phyloP scores from a whole-genome alignment of 805 yeast species.

The Brettanomyces bruxellensis region DNA sequence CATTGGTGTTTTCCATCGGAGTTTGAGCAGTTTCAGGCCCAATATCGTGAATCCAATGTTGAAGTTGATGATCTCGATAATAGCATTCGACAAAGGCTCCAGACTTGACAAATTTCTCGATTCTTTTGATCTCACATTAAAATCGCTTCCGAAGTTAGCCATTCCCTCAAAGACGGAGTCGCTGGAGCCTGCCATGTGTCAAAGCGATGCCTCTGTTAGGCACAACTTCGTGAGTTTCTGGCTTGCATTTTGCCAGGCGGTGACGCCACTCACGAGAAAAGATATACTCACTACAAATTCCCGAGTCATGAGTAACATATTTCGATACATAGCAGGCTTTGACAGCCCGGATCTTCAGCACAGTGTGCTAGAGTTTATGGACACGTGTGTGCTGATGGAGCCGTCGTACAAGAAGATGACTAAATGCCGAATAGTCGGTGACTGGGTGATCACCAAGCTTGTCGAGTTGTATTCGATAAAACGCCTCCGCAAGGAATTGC shows the following conservation, averaged over 20 bases:
- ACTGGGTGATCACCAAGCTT: slow-evolving; percentile 55
- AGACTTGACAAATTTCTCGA: slow-evolving; percentile 50
- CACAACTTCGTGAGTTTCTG: slow-evolving; percentile 53
- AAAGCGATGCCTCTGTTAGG: slow-evolving; percentile 40
- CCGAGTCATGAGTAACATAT: slow-evolving; percentile 55
- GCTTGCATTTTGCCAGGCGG: slow-evolving; percentile 37
- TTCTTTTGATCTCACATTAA: slow-evolving; percentile 57
- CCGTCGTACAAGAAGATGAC: slow-evolving; percentile 52
- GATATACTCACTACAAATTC: slow-evolving; percentile 50
- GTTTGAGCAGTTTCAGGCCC: slow-evolving; percentile 49
- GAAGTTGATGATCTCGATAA: slow-evolving; percentile 44
- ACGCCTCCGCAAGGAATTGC: slow-evolving; percentile 28
- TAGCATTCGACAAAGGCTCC: slow-evolving; percentile 38
- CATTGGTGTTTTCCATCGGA: slow-evolving; percentile 57
- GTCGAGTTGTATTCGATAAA: slow-evolving; percentile 35
- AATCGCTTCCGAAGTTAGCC: slow-evolving; percentile 53
- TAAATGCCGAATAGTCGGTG: slow-evolving; percentile 71
- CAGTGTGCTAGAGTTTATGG: slow-evolving; percentile 38
- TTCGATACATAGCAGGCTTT: slow-evolving; percentile 47
- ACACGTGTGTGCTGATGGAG: slow-evolving; percentile 47
- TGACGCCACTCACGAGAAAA: slow-evolving; percentile 50
- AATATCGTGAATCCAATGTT: slow-evolving; percentile 53
- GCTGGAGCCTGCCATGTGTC: slow-evolving; percentile 27
- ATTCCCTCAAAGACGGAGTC: slow-evolving; percentile 42
- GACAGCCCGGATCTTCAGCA: slow-evolving; percentile 40